Percentiles rank a stretch among this genome's conserved stretches.
phyloP scores from a whole-genome alignment of 495 filamentous ascomycete species.

The Tuber umbilicatum region DNA sequence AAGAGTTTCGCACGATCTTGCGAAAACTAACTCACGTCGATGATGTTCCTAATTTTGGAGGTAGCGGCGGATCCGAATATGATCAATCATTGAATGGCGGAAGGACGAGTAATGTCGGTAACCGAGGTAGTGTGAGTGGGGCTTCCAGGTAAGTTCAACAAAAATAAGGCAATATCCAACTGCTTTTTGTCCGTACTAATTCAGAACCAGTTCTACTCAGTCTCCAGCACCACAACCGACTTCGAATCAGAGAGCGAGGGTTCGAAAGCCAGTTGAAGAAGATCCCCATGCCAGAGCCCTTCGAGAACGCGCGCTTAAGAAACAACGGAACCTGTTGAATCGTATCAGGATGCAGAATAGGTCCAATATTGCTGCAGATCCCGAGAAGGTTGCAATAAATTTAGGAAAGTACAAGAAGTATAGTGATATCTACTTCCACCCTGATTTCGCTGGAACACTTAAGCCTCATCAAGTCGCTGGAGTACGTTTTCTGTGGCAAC shows the following conservation, averaged over 20 bases:
- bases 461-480: constrained; percentile 61
- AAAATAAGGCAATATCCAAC: not conserved
- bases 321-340: not conserved
- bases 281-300: constrained; percentile 12
- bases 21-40: not conserved
- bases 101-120: not conserved
- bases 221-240: not conserved
- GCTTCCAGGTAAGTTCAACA: not conserved
- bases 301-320: constrained; percentile 16
- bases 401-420: constrained; percentile 30
- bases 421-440: constrained; percentile 48
- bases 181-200: not conserved
- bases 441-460: constrained; percentile 47
- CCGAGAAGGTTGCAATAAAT: constrained; percentile 22
- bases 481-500: constrained; percentile 84
- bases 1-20: constrained; percentile 6
- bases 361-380: constrained; percentile 5
- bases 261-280: constrained; percentile 19
- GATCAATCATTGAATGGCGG: not conserved
- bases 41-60: constrained; percentile 1
- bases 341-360: constrained; percentile 7
- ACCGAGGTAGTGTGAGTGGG: not conserved
- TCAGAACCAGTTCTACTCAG: not conserved
- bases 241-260: constrained; percentile 12
- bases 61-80: not conserved